Conservation (phyloP, 805 yeast genomes). For the Jamesozyma lodderae region DNA sequence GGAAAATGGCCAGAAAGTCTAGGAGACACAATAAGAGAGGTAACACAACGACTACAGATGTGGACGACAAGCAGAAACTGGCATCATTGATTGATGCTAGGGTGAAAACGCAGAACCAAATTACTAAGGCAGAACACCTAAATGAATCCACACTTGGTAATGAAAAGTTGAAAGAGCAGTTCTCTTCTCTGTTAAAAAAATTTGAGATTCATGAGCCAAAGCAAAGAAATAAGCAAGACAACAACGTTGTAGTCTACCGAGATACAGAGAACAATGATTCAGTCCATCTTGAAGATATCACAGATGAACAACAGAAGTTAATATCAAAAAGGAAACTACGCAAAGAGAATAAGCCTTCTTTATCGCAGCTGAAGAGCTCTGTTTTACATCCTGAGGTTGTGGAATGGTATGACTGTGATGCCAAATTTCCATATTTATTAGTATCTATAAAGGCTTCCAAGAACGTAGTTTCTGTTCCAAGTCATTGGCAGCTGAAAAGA, state of each 20-base stretch:
- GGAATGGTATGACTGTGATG: slow-evolving; percentile 83
- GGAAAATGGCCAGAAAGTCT: slow-evolving; percentile 11
- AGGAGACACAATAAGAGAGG: slow-evolving; percentile 2
- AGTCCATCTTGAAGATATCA: neutral
- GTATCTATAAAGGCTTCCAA: slow-evolving; percentile 55
- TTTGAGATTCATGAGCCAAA: slow-evolving; percentile 6
- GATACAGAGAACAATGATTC: neutral
- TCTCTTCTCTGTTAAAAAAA: slow-evolving; percentile 6
- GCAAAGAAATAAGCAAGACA: neutral
- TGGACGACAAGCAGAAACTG: neutral
- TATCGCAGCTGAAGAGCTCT: slow-evolving; percentile 57
- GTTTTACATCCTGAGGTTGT: slow-evolving; percentile 60
- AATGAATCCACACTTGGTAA: slow-evolving; percentile 12
- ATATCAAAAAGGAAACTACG: slow-evolving; percentile 41
- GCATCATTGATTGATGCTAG: slow-evolving; percentile 4
- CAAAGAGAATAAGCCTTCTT: slow-evolving; percentile 46
- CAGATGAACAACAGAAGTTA: slow-evolving; percentile 9
- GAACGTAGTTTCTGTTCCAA: slow-evolving; percentile 69
- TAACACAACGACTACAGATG: neutral
- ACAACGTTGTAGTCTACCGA: slow-evolving; percentile 2
- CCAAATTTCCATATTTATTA: slow-evolving; percentile 63
- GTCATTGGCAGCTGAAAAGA: slow-evolving; percentile 73
- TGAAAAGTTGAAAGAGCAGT: slow-evolving; percentile 17
- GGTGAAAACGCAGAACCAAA: slow-evolving; percentile 6
- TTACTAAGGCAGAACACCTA: slow-evolving; percentile 8